Evolutionary conservation across 139 green algal species (phyloP).

Genomic region (Ulvella scutata): DNA sequence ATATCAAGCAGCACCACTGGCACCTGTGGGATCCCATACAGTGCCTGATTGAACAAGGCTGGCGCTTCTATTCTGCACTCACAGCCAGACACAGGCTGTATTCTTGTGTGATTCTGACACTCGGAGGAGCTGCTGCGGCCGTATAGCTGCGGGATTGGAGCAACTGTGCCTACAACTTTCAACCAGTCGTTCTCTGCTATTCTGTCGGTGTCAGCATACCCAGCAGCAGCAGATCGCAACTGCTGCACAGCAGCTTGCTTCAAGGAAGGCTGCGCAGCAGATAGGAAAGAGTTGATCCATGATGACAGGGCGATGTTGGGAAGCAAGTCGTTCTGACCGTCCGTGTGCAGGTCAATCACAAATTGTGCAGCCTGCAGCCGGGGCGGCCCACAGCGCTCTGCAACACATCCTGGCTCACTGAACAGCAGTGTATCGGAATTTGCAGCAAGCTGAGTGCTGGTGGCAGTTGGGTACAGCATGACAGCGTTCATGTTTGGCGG

Average conservation of each 20-base stretch:
- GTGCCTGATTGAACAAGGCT: neutral
- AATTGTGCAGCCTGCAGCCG: neutral
- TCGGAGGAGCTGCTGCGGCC: neutral
- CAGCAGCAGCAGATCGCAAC: neutral
- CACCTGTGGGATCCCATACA: neutral
- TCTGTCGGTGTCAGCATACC: neutral
- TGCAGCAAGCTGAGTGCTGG: neutral
- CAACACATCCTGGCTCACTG: neutral
- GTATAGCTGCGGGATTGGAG: no score
- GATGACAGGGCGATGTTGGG: neutral
- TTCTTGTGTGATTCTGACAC: no score
- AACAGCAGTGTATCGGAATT: neutral
- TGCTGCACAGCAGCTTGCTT: neutral
- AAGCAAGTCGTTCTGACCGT: neutral
- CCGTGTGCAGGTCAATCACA: neutral
- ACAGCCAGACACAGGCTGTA: no score
- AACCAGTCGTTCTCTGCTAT: neutral
- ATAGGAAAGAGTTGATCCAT: neutral
- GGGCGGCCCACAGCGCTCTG: neutral
- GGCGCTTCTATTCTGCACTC: neutral
- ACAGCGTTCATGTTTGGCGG: neutral
- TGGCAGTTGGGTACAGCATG: neutral
- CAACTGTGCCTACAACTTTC: neutral
- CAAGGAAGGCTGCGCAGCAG: neutral
- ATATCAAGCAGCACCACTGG: neutral